A percentile compares a stretch with the other conserved stretches of the same genome.
These are phyloP conservation scores for Arthrinium puccinioides DNA, from an alignment of 2,329 filamentous ascomycete genomes.

Conservation along the genomic window DNA sequence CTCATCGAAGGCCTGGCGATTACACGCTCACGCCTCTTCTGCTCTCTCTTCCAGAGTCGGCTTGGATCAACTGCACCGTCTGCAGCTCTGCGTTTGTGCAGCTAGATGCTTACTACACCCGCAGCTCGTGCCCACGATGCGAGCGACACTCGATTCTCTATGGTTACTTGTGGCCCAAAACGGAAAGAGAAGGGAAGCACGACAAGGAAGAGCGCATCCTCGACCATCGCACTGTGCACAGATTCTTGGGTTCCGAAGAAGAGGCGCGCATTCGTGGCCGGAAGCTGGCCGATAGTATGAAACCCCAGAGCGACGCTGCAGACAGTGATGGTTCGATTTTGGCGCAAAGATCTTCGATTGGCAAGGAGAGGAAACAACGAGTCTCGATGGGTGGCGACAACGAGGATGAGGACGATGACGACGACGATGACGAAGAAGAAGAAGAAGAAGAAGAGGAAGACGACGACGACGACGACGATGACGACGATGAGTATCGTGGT, in stretches of 20 bases:
- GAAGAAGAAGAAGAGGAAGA: no score
- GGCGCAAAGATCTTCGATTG: no score
- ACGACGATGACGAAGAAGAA: no score
- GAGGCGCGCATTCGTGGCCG: conserved; percentile 49
- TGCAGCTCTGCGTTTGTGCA: conserved; percentile 83
- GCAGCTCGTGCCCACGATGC: conserved; percentile 81
- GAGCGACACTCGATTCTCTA: conserved; percentile 95
- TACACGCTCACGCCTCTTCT: conserved; percentile 76
- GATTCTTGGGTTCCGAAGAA: conserved; percentile 68
- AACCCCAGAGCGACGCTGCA: background rate
- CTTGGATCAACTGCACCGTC: conserved; percentile 83
- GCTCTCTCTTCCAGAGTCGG: conserved; percentile 66
- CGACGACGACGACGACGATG: no score
- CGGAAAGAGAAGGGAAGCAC: conserved; percentile 65
- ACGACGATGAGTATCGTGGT: no score
- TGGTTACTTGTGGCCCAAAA: conserved; percentile 94
- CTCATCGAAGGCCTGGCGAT: conserved; percentile 58
- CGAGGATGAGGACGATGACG: no score
- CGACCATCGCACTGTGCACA: conserved; percentile 81
- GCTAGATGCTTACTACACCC: conserved; percentile 78
- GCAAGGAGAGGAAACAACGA: no score
- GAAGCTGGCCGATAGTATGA: conserved; percentile 3
- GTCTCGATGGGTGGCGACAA: no score
- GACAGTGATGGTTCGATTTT: no score
- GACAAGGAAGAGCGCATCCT: conserved; percentile 68